phyloP scores from a whole-genome alignment of 371 early-diverging fungal genomes.

The Encephalitozoon intestinalis region DNA sequence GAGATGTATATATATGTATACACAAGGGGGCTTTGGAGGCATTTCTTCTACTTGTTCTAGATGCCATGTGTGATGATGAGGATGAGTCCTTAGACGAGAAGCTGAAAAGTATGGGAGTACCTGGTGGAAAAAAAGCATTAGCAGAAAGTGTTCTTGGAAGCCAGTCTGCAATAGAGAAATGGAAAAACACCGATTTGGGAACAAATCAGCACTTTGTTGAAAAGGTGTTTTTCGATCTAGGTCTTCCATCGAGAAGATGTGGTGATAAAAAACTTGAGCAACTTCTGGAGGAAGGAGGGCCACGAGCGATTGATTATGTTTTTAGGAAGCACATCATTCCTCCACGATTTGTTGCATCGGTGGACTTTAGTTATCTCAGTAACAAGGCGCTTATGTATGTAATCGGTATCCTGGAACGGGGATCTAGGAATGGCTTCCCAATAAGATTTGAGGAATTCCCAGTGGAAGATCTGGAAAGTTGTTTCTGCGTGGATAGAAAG shows the following conservation, averaged over 20 bases:
- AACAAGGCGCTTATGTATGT: background rate
- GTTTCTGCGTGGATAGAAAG: background rate
- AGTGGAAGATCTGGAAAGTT: background rate
- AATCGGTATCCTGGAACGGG: background rate
- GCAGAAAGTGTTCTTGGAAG: background rate
- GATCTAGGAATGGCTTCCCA: background rate
- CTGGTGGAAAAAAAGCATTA: background rate
- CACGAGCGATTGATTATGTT: background rate
- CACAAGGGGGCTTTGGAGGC: background rate
- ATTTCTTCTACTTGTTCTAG: background rate
- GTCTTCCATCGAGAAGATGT: background rate
- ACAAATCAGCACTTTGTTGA: slow-evolving; percentile 5
- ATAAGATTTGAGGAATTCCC: background rate
- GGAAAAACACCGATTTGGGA: background rate
- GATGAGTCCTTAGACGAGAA: background rate
- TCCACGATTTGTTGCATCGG: background rate
- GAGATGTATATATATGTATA: background rate
- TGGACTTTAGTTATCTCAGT: slow-evolving; percentile 1
- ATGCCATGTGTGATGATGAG: background rate
- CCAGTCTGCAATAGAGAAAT: background rate
- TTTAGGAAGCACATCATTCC: background rate
- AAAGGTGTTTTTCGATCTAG: slow-evolving; percentile 19
- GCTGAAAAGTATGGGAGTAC: background rate
- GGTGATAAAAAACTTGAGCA: background rate
- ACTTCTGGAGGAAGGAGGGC: background rate